Evolutionary conservation across 2,329 filamentous ascomycete genomes (phyloP).

Genomic region (Penicillium sp.): DNA sequence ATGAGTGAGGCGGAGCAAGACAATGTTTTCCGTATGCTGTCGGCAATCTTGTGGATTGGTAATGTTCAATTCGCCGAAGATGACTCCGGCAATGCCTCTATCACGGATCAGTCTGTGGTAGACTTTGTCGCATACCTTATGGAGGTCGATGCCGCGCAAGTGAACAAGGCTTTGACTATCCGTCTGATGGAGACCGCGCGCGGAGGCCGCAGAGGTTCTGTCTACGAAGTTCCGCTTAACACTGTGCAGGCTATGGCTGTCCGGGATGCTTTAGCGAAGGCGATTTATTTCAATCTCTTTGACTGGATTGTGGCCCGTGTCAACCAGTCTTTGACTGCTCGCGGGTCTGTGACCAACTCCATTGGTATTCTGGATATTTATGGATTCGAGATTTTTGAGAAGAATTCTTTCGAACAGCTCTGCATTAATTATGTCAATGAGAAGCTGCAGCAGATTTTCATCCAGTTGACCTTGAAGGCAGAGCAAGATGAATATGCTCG

Average conservation of each 20-base stretch:
- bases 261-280: slow-evolving; percentile 87
- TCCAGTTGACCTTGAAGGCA: slow-evolving; percentile 91
- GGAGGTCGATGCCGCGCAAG: slow-evolving; percentile 76
- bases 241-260: slow-evolving; percentile 81
- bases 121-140: slow-evolving; percentile 93
- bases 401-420: slow-evolving; percentile 97
- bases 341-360: slow-evolving; percentile 72
- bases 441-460: slow-evolving; percentile 98
- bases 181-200: slow-evolving; percentile 75
- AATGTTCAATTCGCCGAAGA: slow-evolving; percentile 92
- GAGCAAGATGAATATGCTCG: slow-evolving; percentile 97
- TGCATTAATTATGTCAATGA: slow-evolving; percentile 99
- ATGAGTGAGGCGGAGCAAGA: slow-evolving; percentile 87
- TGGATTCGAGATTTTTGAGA: slow-evolving; percentile 98
- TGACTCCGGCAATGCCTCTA: slow-evolving; percentile 81
- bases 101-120: slow-evolving; percentile 85
- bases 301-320: slow-evolving; percentile 97
- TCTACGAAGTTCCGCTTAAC: slow-evolving; percentile 79
- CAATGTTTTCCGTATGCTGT: slow-evolving; percentile 92
- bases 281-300: slow-evolving; percentile 96
- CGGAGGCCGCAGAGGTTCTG: slow-evolving; percentile 64
- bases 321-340: slow-evolving; percentile 81
- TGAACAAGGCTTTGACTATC: slow-evolving; percentile 85
- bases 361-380: slow-evolving; percentile 99
- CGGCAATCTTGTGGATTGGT: slow-evolving; percentile 88